These are phyloP conservation scores for Lipomyces spencermartinsiae DNA, from an alignment of 805 yeast species.

Conservation along the genomic window DNA sequence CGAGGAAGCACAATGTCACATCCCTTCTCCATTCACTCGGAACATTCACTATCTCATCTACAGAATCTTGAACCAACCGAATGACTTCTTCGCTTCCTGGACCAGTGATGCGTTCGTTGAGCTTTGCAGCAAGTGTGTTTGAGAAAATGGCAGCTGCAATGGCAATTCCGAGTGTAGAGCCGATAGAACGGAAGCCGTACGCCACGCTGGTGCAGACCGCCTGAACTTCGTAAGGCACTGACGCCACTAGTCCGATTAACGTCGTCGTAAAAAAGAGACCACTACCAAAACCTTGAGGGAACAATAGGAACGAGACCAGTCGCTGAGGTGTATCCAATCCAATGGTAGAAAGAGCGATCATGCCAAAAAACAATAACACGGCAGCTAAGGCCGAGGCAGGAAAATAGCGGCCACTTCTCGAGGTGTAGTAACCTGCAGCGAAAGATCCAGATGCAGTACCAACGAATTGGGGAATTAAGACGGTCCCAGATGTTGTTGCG, in stretches of 20 bases:
- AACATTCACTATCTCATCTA: conserved; percentile 27
- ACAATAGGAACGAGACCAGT: conserved; percentile 51
- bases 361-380: conserved; percentile 56
- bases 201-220: conserved; percentile 89
- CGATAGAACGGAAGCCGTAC: conserved; percentile 84
- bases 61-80: conserved; percentile 29
- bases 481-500: conserved; percentile 62
- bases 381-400: conserved; percentile 54
- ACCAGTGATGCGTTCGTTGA: conserved; percentile 37
- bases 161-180: conserved; percentile 81
- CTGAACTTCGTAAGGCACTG: conserved; percentile 70
- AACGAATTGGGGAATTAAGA: conserved; percentile 60
- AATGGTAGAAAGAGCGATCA: conserved; percentile 46
- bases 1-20: conserved; percentile 30
- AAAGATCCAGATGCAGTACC: conserved; percentile 73
- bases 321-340: conserved; percentile 37
- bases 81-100: conserved; percentile 36
- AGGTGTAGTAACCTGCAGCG: conserved; percentile 70
- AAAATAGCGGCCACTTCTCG: conserved; percentile 68
- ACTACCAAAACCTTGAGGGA: conserved; percentile 66
- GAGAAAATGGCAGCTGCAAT: conserved; percentile 64
- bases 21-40: conserved; percentile 24
- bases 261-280: conserved; percentile 73
- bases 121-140: conserved; percentile 45
- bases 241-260: conserved; percentile 73